Base-by-base conservation (phyloP, 768 basidiomycete genomes). In the Holtermanniella nyarrowii region DNA sequence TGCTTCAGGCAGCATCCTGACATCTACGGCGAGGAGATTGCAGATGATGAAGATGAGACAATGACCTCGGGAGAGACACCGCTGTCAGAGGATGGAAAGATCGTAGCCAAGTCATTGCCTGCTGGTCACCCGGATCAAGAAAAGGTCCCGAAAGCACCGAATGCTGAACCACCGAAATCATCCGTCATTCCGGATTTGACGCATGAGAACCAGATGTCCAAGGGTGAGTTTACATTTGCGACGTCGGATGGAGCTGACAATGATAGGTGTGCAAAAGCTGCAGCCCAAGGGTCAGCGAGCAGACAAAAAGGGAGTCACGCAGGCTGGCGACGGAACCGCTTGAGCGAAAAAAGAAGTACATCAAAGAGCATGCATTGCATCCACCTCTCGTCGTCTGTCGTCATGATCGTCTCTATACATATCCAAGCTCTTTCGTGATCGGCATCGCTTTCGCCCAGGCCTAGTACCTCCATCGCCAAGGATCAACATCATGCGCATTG, bases 1-100 rank as follows among this genome's bases (percentile, higher is more conserved):
- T 99, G 95, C 78, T 97, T 99, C 78, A 81, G 90, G 62, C 83
- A 81, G 53, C 87, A 97, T 72, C 93, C 93, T 0, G 91, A 97
- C 22, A 77, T 88, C n/a, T 97, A 97, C 70, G 88, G 83, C 14
- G 86, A 88, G 58, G 64, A 67, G 54, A 67, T 67, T 45, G 68
- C 65, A 37, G 62, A 61, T 26, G 63, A 65, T 26, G 63, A 62
- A 25, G 45, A 49, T 25, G 27, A n/a, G n/a, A n/a, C n/a, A n/a
- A n/a, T n/a, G n/a, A n/a, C n/a, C n/a, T n/a, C n/a, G n/a, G n/a
- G n/a, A n/a, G n/a, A n/a, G n/a, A n/a, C n/a, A n/a, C n/a, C n/a
- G n/a, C n/a, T n/a, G n/a, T n/a, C n/a, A n/a, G n/a, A n/a, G n/a
- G n/a, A 24, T 24, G 44, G 10, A 16, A 37, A 7, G 16, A 37